phyloP scores from a whole-genome alignment of 2,329 filamentous ascomycete genomes.

The Alternaria consortialis region DNA sequence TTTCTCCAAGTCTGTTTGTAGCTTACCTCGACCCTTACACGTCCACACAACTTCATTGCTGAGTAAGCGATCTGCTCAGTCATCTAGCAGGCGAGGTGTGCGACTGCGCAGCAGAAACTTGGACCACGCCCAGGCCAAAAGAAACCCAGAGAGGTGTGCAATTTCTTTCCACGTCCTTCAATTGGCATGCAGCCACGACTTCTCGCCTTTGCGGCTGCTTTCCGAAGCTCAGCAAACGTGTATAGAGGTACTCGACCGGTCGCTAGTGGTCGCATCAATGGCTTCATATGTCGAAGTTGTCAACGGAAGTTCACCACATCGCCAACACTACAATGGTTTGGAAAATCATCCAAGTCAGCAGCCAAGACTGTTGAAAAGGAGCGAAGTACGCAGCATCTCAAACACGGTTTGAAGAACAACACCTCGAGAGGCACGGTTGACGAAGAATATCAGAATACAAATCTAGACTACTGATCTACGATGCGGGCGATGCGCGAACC shows the following conservation, averaged over 20 bases:
- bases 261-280: constrained; percentile 16
- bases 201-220: constrained; percentile 28
- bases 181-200: constrained; percentile 41
- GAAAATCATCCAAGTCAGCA: constrained; percentile 25
- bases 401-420: not conserved
- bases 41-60: not conserved
- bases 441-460: constrained; percentile 31
- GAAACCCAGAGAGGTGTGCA: not conserved
- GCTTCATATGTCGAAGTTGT: constrained; percentile 38
- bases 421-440: not conserved
- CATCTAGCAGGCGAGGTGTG: not conserved
- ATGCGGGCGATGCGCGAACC: constrained; percentile 49
- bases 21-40: not conserved
- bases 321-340: constrained; percentile 29
- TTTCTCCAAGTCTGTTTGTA: not conserved
- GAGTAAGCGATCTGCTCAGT: not conserved
- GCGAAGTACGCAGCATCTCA: constrained; percentile 24
- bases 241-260: not conserved
- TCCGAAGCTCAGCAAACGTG: constrained; percentile 28
- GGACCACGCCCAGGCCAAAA: not conserved
- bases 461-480: constrained; percentile 46
- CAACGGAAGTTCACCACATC: constrained; percentile 45
- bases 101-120: not conserved
- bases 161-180: constrained; percentile 2
- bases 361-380: constrained; percentile 32